Evolutionary conservation across 1,284 basidiomycete species (phyloP), one percentile per base, ranked within the genome.

Genomic region (Ustilago crameri): DNA sequence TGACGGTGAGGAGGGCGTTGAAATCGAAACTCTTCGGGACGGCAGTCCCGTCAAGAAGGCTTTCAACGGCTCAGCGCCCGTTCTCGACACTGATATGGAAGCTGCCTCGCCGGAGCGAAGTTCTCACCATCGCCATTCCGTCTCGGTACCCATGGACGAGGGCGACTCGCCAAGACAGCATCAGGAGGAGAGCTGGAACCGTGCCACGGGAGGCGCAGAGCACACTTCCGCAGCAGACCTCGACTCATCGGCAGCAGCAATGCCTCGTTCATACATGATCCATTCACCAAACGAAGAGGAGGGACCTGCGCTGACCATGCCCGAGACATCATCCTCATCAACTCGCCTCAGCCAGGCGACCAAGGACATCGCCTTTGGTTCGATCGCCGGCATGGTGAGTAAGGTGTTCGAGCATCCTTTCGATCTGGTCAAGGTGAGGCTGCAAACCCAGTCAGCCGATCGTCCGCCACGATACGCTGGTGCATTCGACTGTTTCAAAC

Each of bases 321-420:
- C 35, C 10, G 40, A 51, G 2, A 5, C 48, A 8, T 9, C 52
- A 41, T 17, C 52, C 3, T 49, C 58, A n/a, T 63, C 60, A 5
- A 59, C 60, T 12, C 62, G 65, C 20, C 64, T 82, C 12, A 74
- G 74, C 54, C 70, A 79, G 24, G 79, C 79, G 2, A 54, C 79
- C 23, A 80, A 80, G 48, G 81, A 82, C 62, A 65, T 82, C 27
- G 42, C 75, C 3, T 82, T 82, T 35, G 81, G 81, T 20, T 79
- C 76, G n/a, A 67, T 74, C 23, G 79, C 81, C 1, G 81, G 81
- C 9, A 82, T 82, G 78, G 59, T 78, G 14, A 75, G 77, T 54
- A 82, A 82, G 41, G 63, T 81, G 5, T 73, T 82, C 41, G 81
- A 82, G 59, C 81, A 82, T 45, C 81, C 81, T 3, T 82, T 82